A percentile compares a stretch with the other conserved stretches of the same genome.
phyloP scores from a whole-genome alignment of 1,284 basidiomycete species.

The Thelephora terrestris region DNA sequence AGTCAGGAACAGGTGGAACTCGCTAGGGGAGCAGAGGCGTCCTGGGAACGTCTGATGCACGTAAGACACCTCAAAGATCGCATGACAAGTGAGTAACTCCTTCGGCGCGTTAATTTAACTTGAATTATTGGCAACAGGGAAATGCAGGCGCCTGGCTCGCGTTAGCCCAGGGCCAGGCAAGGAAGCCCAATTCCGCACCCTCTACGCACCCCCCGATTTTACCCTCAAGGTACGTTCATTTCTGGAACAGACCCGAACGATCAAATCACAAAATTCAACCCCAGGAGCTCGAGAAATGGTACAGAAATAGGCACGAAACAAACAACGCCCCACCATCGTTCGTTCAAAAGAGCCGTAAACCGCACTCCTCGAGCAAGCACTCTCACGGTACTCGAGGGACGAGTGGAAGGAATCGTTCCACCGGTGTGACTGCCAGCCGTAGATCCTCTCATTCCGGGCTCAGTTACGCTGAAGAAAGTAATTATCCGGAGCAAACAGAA shows the following conservation, averaged over 20 bases:
- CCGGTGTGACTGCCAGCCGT: background rate
- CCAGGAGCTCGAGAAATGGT: constrained; percentile 68
- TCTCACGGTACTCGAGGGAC: constrained; percentile 1
- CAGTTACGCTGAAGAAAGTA: constrained; percentile 2
- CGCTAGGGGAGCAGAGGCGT: constrained; percentile 39
- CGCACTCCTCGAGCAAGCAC: constrained; percentile 10
- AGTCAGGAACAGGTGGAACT: constrained; percentile 51
- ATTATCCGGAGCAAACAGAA: constrained; percentile 5
- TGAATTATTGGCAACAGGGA: constrained; percentile 12
- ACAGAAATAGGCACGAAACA: constrained; percentile 26
- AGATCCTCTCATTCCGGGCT: constrained; percentile 7
- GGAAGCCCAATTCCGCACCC: constrained; percentile 44
- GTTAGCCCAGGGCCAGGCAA: constrained; percentile 25
- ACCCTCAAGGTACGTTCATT: constrained; percentile 30
- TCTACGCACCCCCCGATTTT: constrained; percentile 60
- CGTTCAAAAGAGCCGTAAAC: constrained; percentile 8
- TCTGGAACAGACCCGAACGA: background rate
- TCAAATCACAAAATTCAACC: background rate
- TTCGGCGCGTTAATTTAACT: constrained; percentile 23
- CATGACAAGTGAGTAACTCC: constrained; percentile 65
- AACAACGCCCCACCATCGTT: constrained; percentile 8
- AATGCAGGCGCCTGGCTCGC: constrained; percentile 8
- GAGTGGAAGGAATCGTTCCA: background rate
- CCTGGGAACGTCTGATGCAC: constrained; percentile 57
- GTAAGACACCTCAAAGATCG: constrained; percentile 69